These are phyloP conservation scores for Arabidopsis arenosa DNA, from an alignment of 345 rosid genomes.

Conservation along the genomic window DNA sequence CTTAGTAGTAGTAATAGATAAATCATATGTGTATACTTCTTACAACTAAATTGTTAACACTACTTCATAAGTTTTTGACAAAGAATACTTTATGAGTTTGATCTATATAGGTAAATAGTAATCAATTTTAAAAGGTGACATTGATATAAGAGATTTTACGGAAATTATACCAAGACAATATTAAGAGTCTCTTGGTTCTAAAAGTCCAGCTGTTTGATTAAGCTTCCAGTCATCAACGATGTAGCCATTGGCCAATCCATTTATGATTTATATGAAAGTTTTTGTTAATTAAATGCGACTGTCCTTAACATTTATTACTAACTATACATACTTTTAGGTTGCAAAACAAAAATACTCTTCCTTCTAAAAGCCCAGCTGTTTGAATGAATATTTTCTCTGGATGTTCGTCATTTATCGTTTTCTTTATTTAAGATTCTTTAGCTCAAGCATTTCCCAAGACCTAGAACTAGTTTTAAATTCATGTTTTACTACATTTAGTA, in stretches of 20 bases:
- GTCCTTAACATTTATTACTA: constrained; percentile 35
- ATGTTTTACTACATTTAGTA: not conserved
- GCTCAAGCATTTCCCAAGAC: constrained; percentile 9
- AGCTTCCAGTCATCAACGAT: constrained; percentile 32
- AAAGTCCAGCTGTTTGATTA: constrained; percentile 38
- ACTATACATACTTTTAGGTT: constrained; percentile 15
- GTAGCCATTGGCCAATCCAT: constrained; percentile 39
- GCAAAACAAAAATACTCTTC: constrained; percentile 15
- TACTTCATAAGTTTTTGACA: not conserved
- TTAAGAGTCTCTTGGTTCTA: not conserved
- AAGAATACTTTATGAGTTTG: not conserved
- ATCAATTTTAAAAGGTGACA: not conserved
- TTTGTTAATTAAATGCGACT: constrained; percentile 28
- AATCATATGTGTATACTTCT: not conserved
- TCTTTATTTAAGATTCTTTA: not conserved
- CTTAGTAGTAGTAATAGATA: not conserved
- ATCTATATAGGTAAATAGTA: not conserved
- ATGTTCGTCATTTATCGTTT: not conserved
- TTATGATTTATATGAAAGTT: constrained; percentile 22
- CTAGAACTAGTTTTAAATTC: not conserved
- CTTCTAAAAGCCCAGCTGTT: constrained; percentile 23
- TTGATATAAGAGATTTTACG: constrained; percentile 13
- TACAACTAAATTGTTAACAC: not conserved
- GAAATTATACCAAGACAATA: constrained; percentile 3
- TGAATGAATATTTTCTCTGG: not conserved